Conservation (phyloP, 2,329 filamentous ascomycete species). For the Colletotrichum shisoi region DNA sequence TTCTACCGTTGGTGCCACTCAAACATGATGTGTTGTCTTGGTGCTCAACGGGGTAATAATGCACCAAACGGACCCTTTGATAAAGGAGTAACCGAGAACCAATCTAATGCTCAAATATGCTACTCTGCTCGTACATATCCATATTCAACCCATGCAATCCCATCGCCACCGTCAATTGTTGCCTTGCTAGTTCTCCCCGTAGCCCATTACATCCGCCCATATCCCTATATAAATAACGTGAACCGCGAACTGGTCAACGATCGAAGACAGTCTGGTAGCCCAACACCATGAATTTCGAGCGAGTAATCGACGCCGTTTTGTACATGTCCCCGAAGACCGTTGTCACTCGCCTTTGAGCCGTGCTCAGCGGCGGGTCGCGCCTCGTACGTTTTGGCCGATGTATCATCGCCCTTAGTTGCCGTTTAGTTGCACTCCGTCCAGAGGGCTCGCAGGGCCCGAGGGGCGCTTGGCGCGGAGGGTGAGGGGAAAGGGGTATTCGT, state of each 20-base stretch:
- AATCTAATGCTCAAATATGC: constrained; percentile 38
- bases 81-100: constrained; percentile 18
- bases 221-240: constrained; percentile 36
- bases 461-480: constrained; percentile 64
- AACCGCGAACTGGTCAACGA: constrained; percentile 14
- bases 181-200: constrained; percentile 12
- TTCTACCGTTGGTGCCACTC: constrained; percentile 4
- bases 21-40: neutral
- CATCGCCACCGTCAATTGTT: constrained; percentile 15
- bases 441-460: constrained; percentile 51
- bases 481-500: constrained; percentile 69
- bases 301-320: constrained; percentile 6
- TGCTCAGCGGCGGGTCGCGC: neutral
- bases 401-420: constrained; percentile 32
- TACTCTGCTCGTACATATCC: constrained; percentile 38
- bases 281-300: neutral
- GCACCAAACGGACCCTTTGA: neutral
- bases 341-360: neutral
- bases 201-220: constrained; percentile 34
- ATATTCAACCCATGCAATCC: constrained; percentile 28
- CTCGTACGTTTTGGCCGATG: neutral
- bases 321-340: constrained; percentile 1
- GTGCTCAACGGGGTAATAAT: constrained; percentile 17
- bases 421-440: constrained; percentile 51
- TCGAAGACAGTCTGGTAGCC: constrained; percentile 4